phyloP scores from a whole-genome alignment of 1,284 basidiomycete species.

The Porphyrellus sp. region DNA sequence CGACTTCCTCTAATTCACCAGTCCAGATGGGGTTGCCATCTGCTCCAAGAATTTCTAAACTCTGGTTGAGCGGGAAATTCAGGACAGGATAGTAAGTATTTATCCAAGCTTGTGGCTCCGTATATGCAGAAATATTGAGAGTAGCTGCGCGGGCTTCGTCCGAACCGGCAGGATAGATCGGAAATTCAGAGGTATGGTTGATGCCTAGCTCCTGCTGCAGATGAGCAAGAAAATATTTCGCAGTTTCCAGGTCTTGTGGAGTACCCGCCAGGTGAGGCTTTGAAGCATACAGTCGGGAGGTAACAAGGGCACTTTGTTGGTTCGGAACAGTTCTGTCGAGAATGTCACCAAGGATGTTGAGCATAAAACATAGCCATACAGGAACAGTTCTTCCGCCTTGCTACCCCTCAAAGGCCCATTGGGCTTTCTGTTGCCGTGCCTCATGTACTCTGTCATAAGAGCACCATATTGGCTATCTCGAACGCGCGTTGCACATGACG shows the following conservation, averaged over 20 bases:
- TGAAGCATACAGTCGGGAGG: conserved; percentile 45
- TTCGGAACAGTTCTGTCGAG: conserved; percentile 46
- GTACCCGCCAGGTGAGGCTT: conserved; percentile 56
- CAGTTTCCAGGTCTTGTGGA: conserved; percentile 47
- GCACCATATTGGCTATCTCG: conserved; percentile 13
- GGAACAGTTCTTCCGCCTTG: conserved; percentile 30
- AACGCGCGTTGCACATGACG: conserved; percentile 1
- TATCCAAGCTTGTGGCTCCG: conserved; percentile 52
- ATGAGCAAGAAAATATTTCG: conserved; percentile 47
- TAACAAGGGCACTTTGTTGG: conserved; percentile 42
- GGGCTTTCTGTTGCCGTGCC: conserved; percentile 13
- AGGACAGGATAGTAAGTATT: conserved; percentile 66
- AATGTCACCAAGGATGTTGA: neutral
- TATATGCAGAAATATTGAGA: conserved; percentile 40
- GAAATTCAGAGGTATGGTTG: conserved; percentile 31
- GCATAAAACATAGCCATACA: conserved; percentile 20
- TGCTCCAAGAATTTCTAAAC: conserved; percentile 46
- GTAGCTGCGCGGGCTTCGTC: conserved; percentile 46
- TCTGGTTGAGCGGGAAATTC: conserved; percentile 55
- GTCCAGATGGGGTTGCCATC: conserved; percentile 48
- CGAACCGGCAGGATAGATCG: conserved; percentile 53
- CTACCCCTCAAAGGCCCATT: conserved; percentile 21
- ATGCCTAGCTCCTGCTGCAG: conserved; percentile 49
- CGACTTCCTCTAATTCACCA: conserved; percentile 51
- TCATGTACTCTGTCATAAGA: conserved; percentile 23